phyloP scores from a whole-genome alignment of 306 rosid genomes.

The Medicago ruthenica region DNA sequence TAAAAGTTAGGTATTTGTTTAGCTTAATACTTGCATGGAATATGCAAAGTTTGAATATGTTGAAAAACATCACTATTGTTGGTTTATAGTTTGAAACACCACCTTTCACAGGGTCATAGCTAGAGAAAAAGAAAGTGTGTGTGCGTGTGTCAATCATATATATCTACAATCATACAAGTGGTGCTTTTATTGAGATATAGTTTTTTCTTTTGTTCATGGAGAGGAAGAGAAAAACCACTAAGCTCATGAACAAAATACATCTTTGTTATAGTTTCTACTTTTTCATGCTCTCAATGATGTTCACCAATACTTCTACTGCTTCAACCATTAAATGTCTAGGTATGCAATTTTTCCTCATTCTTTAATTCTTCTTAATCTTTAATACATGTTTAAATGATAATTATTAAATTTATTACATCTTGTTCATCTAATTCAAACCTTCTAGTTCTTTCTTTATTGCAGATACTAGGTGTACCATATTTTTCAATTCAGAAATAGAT shows the following conservation, averaged over 20 bases:
- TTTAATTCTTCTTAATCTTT: slow-evolving; percentile 4
- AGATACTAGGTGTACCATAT: slow-evolving; percentile 55
- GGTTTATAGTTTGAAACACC: slow-evolving; percentile 44
- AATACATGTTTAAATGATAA: not conserved
- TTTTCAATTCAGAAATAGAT: slow-evolving; percentile 48
- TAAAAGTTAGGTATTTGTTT: slow-evolving; percentile 51
- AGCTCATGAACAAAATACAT: slow-evolving; percentile 36
- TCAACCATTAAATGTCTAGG: slow-evolving; percentile 56
- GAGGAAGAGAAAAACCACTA: slow-evolving; percentile 56
- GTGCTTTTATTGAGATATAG: slow-evolving; percentile 19
- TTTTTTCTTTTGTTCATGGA: slow-evolving; percentile 63
- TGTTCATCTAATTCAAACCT: slow-evolving; percentile 22
- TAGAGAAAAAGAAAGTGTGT: slow-evolving; percentile 7
- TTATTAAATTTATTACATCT: slow-evolving; percentile 1
- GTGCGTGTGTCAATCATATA: slow-evolving; percentile 29
- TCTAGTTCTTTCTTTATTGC: slow-evolving; percentile 36
- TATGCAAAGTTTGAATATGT: slow-evolving; percentile 41
- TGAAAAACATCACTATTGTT: slow-evolving; percentile 41
- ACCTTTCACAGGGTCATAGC: slow-evolving; percentile 43
- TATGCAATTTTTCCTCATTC: slow-evolving; percentile 37
- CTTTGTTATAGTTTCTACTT: slow-evolving; percentile 36
- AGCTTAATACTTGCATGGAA: slow-evolving; percentile 57
- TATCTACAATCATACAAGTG: slow-evolving; percentile 35
- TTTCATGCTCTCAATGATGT: slow-evolving; percentile 52
- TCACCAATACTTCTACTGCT: slow-evolving; percentile 44